Percentiles rank a stretch among this genome's conserved stretches.
Conservation (phyloP, 2,329 filamentous ascomycete species). For the Talaromyces sp. region DNA sequence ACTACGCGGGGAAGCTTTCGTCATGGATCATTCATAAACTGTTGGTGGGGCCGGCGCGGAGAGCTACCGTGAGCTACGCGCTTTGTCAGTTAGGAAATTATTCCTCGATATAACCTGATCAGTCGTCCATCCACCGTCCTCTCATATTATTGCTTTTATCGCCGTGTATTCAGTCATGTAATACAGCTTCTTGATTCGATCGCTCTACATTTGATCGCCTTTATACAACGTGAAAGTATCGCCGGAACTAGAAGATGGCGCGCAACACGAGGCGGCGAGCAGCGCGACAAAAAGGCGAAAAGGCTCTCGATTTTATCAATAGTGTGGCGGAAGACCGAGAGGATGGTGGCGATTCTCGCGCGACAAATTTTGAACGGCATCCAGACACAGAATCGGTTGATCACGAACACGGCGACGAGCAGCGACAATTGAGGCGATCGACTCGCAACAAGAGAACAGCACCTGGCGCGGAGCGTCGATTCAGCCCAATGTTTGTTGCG, state of each 20-base stretch:
- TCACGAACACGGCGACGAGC: not conserved
- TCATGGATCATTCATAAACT: not conserved
- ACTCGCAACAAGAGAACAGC: not conserved
- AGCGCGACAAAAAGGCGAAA: conserved; percentile 20
- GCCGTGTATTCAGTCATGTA: not conserved
- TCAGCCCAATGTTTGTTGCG: not conserved
- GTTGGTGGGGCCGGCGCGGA: not conserved
- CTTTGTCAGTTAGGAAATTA: not conserved
- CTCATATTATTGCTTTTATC: not conserved
- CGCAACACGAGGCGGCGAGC: not conserved
- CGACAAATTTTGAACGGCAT: not conserved
- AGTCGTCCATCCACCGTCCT: not conserved
- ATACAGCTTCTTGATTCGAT: not conserved
- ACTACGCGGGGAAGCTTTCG: not conserved
- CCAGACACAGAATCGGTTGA: not conserved
- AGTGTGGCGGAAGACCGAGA: conserved; percentile 13
- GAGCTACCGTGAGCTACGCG: not conserved
- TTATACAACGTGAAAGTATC: not conserved
- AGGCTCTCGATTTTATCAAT: conserved; percentile 25
- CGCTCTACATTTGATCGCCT: not conserved
- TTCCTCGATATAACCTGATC: not conserved
- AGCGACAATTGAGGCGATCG: not conserved
- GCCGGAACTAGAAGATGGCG: not conserved
- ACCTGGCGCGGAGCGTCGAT: not conserved
- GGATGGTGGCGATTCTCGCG: not conserved